A percentile compares a stretch with the other conserved stretches of the same genome.
These are phyloP conservation scores for Chaetomiaceae sp. DNA, from an alignment of 2,329 filamentous ascomycete genomes.

Conservation along the genomic window DNA sequence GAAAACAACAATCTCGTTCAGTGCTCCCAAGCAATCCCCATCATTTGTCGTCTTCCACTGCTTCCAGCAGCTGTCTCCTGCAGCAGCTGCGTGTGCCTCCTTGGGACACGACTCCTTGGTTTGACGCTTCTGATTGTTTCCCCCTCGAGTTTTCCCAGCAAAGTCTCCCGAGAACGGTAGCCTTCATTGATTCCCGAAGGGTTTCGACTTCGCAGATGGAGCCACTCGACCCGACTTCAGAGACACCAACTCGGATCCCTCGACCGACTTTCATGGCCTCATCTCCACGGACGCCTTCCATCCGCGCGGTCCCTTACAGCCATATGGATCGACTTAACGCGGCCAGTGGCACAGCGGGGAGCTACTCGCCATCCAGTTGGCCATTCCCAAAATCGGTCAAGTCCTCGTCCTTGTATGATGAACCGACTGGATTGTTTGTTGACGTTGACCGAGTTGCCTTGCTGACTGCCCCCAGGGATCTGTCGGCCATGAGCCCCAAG, in stretches of 20 bases:
- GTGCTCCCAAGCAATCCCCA: no score
- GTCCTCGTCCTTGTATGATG: constrained; percentile 9
- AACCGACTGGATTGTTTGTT: neutral
- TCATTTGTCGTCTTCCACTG: no score
- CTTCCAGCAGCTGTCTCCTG: no score
- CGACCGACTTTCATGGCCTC: constrained; percentile 10
- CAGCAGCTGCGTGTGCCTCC: no score
- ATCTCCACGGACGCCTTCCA: constrained; percentile 13
- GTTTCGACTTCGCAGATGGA: neutral
- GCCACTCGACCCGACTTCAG: neutral
- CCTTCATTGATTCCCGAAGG: no score
- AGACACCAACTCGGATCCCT: constrained; percentile 10
- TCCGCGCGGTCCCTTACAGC: constrained; percentile 15
- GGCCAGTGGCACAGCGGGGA: neutral
- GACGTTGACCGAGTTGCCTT: neutral
- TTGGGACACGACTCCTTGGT: no score
- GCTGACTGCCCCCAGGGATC: neutral
- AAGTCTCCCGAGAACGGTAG: no score
- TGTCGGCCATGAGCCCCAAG: neutral
- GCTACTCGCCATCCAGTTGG: constrained; percentile 16
- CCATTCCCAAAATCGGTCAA: constrained; percentile 13
- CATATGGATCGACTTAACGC: neutral
- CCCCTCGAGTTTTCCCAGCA: no score
- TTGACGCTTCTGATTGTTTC: no score
- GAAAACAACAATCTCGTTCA: neutral